Conservation (phyloP, 257 asterid genomes). For the Leonotis leonurus region DNA sequence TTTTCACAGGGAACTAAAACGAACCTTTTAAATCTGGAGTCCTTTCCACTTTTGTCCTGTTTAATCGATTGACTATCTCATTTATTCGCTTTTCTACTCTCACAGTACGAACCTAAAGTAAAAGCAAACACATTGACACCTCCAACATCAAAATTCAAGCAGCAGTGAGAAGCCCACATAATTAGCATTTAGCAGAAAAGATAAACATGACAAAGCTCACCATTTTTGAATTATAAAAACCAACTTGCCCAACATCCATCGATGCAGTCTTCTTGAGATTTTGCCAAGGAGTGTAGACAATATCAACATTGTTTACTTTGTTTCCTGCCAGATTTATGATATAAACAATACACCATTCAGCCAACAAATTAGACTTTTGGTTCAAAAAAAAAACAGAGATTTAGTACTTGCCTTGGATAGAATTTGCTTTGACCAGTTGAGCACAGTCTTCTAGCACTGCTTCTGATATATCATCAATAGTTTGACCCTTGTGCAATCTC, state of each 20-base stretch:
- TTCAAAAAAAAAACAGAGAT: neutral
- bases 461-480: slow-evolving; percentile 79
- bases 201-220: slow-evolving; percentile 34
- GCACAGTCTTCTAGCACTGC: slow-evolving; percentile 92
- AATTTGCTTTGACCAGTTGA: slow-evolving; percentile 95
- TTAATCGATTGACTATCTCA: slow-evolving; percentile 83
- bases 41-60: slow-evolving; percentile 94
- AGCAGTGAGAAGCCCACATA: neutral
- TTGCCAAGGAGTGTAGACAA: slow-evolving; percentile 98
- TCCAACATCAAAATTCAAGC: slow-evolving; percentile 6
- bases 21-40: slow-evolving; percentile 88
- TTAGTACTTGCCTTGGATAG: slow-evolving; percentile 71
- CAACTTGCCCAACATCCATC: slow-evolving; percentile 99
- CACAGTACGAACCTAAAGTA: slow-evolving; percentile 68
- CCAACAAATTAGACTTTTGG: neutral
- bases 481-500: slow-evolving; percentile 82
- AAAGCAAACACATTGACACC: slow-evolving; percentile 10
- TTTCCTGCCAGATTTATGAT: slow-evolving; percentile 52
- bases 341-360: neutral
- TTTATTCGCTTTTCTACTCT: slow-evolving; percentile 91
- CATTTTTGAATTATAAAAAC: slow-evolving; percentile 81
- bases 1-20: neutral
- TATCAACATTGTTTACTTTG: slow-evolving; percentile 82
- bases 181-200: neutral
- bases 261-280: slow-evolving; percentile 94